Conservation (phyloP, 257 asterid genomes). For the Penstemon barbatus region DNA sequence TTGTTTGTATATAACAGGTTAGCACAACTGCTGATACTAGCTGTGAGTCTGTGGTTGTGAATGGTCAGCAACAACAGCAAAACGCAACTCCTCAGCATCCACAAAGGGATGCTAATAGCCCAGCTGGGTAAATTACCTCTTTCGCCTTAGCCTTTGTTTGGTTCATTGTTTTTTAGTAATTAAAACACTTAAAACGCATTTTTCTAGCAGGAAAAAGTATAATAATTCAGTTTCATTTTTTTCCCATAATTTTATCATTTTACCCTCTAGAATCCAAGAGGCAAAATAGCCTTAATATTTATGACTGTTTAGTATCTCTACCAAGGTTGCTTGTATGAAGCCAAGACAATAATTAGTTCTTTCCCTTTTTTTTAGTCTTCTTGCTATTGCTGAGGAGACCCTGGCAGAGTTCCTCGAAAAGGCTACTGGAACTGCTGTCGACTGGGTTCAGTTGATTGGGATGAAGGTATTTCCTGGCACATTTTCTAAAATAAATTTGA, state of each 20-base stretch:
- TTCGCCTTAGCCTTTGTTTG: too few relatives aligned
- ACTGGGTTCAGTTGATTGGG: constrained; percentile 99
- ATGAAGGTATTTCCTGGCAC: constrained; percentile 65
- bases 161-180: too few relatives aligned
- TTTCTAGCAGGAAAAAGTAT: too few relatives aligned
- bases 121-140: constrained; percentile 77
- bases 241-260: too few relatives aligned
- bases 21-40: constrained; percentile 83
- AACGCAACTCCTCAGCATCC: constrained; percentile 91
- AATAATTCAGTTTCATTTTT: too few relatives aligned
- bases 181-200: too few relatives aligned
- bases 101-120: constrained; percentile 87
- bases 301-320: neutral
- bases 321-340: neutral
- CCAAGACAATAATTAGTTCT: neutral
- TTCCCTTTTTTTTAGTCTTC: constrained; percentile 54
- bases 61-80: constrained; percentile 80
- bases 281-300: too few relatives aligned
- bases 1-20: constrained; percentile 42
- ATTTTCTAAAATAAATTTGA: neutral
- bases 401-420: constrained; percentile 97
- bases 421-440: constrained; percentile 99
- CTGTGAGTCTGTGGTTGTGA: constrained; percentile 94
- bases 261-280: too few relatives aligned
- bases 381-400: constrained; percentile 98